Evolutionary conservation across 495 filamentous ascomycete species (phyloP), one percentile per base, ranked within the genome.

Genomic region (Aspergillus indologenus): DNA sequence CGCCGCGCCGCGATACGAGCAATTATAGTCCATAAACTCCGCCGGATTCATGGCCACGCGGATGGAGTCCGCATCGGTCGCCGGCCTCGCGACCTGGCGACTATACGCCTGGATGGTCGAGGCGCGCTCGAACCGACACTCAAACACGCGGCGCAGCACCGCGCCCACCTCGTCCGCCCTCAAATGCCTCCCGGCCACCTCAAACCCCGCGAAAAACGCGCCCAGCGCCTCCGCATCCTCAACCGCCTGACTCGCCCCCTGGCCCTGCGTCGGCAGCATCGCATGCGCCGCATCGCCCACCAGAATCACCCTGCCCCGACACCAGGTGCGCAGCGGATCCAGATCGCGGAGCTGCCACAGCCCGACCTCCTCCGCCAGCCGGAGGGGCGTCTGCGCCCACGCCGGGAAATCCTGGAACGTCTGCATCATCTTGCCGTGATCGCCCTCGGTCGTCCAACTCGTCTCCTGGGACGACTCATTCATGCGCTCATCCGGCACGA

Each of bases 271-370:
- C 2, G 75, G 75, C 4, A 70, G 62, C 75, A 80, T 75, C 2
- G 75, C 71, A 54, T 80, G 77, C 1, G 77, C 75, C 0, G 77
- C 75, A 50, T 79, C 77, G 1, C 75, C 77, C 45, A 78, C 73
- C 18, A 79, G 65, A 29, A 79, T 75, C 4, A 70, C 65, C 3
- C 73, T 69, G 9, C 72, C 76, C 17, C 50, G 49, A 48, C 61
- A 51, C 75, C 75, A 80, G 1, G 53, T 69, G 12, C 59, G 57
- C 2, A 80, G 62, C 0, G 75, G 73, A 34, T 77, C 69, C 51
- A 77, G 43, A 60, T 80, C 77, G n/a, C 71, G 75, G 5, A 79
- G 63, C 53, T 78, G 72, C 75, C 74, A 80, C 0, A 76, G 43
- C 17, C 54, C 54, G 0, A 63, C 20, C 4, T 43, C 40, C 0